A percentile compares a stretch with the other conserved stretches of the same genome.
phyloP scores from a whole-genome alignment of 805 yeast species.

The Wickerhamia fluorescens region DNA sequence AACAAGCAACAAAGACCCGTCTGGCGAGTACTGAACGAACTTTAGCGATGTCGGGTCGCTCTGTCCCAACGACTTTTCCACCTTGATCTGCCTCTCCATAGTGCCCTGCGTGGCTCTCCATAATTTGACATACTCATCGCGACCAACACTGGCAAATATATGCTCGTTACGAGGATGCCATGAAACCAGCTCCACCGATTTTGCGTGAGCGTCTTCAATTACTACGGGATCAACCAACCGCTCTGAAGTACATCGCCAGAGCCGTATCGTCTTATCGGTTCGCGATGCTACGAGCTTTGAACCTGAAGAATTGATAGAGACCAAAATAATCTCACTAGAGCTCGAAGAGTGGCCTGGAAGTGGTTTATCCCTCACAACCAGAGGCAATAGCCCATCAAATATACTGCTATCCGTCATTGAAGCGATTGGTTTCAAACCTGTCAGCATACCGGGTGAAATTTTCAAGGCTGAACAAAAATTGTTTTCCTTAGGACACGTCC shows the following conservation, averaged over 20 bases:
- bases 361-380: constrained; percentile 8
- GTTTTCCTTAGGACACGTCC: too few species aligned
- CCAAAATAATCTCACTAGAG: constrained; percentile 25
- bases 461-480: too few species aligned
- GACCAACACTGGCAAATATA: constrained; percentile 42
- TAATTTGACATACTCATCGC: constrained; percentile 38
- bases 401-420: too few species aligned
- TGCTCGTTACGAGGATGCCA: constrained; percentile 46
- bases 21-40: constrained; percentile 33
- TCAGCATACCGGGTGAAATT: too few species aligned
- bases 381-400: too few species aligned
- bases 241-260: constrained; percentile 28
- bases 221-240: constrained; percentile 28
- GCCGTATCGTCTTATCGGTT: constrained; percentile 35
- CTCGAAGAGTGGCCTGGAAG: constrained; percentile 10
- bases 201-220: constrained; percentile 35
- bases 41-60: constrained; percentile 4
- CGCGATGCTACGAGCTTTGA: constrained; percentile 36
- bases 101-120: constrained; percentile 38
- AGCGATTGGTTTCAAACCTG: too few species aligned
- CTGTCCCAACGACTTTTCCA: constrained; percentile 15
- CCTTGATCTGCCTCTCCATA: constrained; percentile 22
- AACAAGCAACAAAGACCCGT: constrained; percentile 41
- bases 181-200: constrained; percentile 32
- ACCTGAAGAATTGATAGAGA: constrained; percentile 38